A percentile compares a stretch with the other conserved stretches of the same genome.
Evolutionary conservation across 805 yeast genomes (phyloP).

Genomic region (Metschnikowia continentalis): DNA sequence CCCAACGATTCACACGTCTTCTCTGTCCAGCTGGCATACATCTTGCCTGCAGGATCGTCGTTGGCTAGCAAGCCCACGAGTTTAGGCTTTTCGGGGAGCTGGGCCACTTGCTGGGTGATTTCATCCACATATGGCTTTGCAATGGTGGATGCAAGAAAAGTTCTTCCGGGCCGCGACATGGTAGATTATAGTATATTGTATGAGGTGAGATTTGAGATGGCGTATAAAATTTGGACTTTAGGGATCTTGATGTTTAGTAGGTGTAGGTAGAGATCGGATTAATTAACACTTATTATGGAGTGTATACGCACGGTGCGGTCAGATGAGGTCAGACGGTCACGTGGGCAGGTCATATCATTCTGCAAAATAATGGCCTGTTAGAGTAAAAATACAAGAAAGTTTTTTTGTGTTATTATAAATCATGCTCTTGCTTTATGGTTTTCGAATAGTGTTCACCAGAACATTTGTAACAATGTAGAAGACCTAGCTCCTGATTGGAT

Average conservation of each 20-base stretch:
- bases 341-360: neutral
- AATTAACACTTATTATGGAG: neutral
- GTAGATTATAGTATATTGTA: neutral
- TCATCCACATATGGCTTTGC: constrained; percentile 81
- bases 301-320: constrained; percentile 1
- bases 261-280: neutral
- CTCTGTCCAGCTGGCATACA: constrained; percentile 95
- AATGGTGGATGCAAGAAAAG: constrained; percentile 81
- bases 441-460: no score
- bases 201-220: no score
- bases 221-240: no score
- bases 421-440: no score
- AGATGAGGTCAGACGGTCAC: neutral
- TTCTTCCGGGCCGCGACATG: constrained; percentile 53
- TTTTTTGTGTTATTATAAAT: no score
- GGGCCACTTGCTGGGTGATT: constrained; percentile 52
- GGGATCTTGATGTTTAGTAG: no score
- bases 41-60: constrained; percentile 88
- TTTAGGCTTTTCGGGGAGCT: constrained; percentile 57
- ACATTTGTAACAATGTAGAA: no score
- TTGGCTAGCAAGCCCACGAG: constrained; percentile 92
- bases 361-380: no score
- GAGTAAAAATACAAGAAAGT: no score
- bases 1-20: constrained; percentile 86
- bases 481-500: no score